phyloP scores from a whole-genome alignment of 331 rosid genomes.

The Telfairia occidentalis region DNA sequence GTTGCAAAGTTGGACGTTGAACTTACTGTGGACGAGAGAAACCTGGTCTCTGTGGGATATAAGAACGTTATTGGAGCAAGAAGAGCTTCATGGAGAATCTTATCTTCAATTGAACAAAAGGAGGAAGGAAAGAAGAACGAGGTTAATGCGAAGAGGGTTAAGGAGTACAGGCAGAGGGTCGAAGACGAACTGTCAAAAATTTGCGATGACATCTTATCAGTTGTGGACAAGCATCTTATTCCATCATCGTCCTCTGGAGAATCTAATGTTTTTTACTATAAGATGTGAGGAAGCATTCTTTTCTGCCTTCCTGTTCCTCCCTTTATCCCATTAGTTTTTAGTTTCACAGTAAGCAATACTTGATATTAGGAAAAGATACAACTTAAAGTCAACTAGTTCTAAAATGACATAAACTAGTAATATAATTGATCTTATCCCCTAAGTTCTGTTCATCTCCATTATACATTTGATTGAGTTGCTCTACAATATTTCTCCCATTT shows the following conservation, averaged over 20 bases:
- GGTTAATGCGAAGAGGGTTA: conserved; percentile 23
- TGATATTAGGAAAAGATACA: neutral
- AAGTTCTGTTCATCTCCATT: neutral
- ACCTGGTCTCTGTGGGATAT: conserved; percentile 36
- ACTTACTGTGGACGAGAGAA: conserved; percentile 32
- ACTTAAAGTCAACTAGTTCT: neutral
- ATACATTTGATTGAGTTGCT: neutral
- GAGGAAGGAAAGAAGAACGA: conserved; percentile 32
- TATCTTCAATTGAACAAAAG: conserved; percentile 36
- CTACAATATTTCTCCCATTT: neutral
- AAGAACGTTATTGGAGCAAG: conserved; percentile 37
- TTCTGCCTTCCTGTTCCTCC: neutral
- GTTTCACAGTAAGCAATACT: neutral
- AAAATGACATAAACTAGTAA: neutral
- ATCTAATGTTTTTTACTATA: conserved; percentile 31
- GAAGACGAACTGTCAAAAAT: conserved; percentile 31
- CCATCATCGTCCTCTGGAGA: conserved; percentile 35
- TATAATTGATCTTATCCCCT: neutral
- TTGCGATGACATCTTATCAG: conserved; percentile 27
- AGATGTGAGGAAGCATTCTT: conserved; percentile 22
- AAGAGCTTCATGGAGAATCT: conserved; percentile 36
- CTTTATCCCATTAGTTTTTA: neutral
- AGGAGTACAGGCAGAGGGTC: conserved; percentile 33
- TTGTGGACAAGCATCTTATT: conserved; percentile 33
- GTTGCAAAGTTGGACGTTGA: conserved; percentile 35